Evolutionary conservation across 768 basidiomycete genomes (phyloP).

Genomic region (Naganishia antarctica): DNA sequence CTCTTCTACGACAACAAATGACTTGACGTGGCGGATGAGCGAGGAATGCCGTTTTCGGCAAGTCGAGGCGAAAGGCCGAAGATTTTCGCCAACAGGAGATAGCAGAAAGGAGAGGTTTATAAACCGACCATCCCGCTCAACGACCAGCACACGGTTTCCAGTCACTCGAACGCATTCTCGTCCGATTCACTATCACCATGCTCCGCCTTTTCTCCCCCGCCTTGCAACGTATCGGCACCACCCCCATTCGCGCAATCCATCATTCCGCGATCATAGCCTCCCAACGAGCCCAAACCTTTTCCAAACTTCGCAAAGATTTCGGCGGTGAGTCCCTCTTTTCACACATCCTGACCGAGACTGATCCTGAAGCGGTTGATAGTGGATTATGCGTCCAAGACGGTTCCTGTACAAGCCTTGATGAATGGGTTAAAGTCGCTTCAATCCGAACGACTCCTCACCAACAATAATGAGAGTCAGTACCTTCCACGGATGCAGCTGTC

Average conservation of each 20-base stretch:
- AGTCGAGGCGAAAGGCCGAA: too few relatives aligned
- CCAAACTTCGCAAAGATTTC: constrained; percentile 3
- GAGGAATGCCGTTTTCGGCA: too few relatives aligned
- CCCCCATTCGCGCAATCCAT: background rate
- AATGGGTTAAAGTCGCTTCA: constrained; percentile 2
- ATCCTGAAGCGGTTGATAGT: background rate
- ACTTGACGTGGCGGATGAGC: too few relatives aligned
- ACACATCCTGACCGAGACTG: background rate
- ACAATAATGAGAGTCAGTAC: constrained; percentile 16
- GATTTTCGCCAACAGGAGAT: too few relatives aligned
- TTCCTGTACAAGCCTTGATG: background rate
- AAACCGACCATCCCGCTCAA: background rate
- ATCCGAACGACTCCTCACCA: constrained; percentile 5
- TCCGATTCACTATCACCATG: background rate
- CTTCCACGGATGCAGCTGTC: background rate
- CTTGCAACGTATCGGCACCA: background rate
- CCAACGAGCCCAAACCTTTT: background rate
- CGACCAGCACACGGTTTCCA: background rate
- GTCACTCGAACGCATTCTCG: background rate
- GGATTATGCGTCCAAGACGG: background rate
- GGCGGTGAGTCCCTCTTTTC: background rate
- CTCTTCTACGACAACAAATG: too few relatives aligned
- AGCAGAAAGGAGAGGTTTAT: too few relatives aligned
- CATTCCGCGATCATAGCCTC: background rate
- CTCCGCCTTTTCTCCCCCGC: background rate